Conservation (phyloP, 352 stramenopile genomes). For the Lagenidium sp. region DNA sequence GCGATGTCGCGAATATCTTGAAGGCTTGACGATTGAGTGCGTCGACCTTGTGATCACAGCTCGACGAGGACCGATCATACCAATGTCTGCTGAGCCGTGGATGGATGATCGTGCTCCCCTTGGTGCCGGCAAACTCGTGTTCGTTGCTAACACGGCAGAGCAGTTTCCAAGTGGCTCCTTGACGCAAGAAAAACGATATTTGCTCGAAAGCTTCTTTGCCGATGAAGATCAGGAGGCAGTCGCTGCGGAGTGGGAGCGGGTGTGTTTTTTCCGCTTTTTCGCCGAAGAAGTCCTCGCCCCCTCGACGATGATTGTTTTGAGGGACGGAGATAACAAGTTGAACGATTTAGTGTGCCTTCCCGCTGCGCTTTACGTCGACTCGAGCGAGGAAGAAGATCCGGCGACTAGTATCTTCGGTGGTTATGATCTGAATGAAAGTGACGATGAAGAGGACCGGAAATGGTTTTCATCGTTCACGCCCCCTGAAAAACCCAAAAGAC, state of each 20-base stretch:
- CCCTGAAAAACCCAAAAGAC: too few relatives aligned
- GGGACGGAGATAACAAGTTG: neutral
- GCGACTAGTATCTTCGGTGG: neutral
- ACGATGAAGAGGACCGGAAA: neutral
- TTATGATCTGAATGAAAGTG: neutral
- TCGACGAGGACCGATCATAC: neutral
- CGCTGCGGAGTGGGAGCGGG: neutral
- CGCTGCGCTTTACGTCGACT: constrained; percentile 2
- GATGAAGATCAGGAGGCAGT: neutral
- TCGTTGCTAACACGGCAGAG: constrained; percentile 1
- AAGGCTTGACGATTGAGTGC: neutral
- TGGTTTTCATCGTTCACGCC: too few relatives aligned
- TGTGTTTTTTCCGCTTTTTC: constrained; percentile 1
- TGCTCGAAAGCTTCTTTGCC: neutral
- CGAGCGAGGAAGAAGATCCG: constrained; percentile 3
- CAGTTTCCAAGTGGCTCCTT: neutral
- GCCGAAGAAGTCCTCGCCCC: constrained; percentile 3
- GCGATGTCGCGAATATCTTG: neutral
- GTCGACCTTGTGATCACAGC: constrained; percentile 1
- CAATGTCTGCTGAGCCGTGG: neutral
- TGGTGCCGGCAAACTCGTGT: neutral
- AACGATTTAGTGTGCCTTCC: neutral
- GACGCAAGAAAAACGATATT: neutral
- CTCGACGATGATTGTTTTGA: neutral
- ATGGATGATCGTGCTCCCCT: neutral